Conservation (phyloP, 2,329 filamentous ascomycete genomes). For the Penicillium sp. region DNA sequence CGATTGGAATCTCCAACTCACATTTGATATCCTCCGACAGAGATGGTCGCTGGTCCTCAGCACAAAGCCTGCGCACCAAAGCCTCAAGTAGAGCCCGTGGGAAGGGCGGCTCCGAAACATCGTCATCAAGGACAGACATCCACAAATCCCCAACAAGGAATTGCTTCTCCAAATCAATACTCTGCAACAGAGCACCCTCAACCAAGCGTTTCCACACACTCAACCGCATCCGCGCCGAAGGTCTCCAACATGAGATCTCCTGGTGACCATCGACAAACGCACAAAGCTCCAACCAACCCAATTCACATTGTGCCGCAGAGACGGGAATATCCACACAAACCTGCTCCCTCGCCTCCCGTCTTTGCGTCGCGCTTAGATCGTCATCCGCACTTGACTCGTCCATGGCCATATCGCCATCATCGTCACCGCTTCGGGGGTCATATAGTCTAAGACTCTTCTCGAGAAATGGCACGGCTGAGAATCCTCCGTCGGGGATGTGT, state of each 20-base stretch:
- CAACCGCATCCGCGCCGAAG: constrained; percentile 53
- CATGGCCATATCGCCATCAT: constrained; percentile 22
- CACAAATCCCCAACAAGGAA: constrained; percentile 48
- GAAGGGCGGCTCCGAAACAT: constrained; percentile 30
- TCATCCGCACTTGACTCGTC: constrained; percentile 24
- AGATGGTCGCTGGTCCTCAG: constrained; percentile 25
- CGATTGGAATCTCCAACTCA: constrained; percentile 30
- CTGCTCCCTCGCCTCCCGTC: constrained; percentile 36
- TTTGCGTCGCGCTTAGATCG: constrained; percentile 32
- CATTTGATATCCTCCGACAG: constrained; percentile 39
- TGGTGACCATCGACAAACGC: constrained; percentile 54
- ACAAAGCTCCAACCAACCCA: constrained; percentile 55
- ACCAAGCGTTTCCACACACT: constrained; percentile 54
- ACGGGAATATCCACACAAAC: constrained; percentile 58
- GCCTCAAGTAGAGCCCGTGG: constrained; percentile 43
- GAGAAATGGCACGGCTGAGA: constrained; percentile 37
- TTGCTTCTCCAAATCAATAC: constrained; percentile 45
- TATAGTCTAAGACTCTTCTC: constrained; percentile 36
- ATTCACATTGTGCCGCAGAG: constrained; percentile 56
- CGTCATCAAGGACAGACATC: constrained; percentile 43
- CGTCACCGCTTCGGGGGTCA: constrained; percentile 26
- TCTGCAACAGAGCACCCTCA: constrained; percentile 45
- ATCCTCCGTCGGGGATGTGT: constrained; percentile 37
- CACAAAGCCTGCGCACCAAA: constrained; percentile 41
- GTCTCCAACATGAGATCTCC: constrained; percentile 44